phyloP scores from a whole-genome alignment of 2,329 filamentous ascomycete genomes.

The Penicillium vulpinum region DNA sequence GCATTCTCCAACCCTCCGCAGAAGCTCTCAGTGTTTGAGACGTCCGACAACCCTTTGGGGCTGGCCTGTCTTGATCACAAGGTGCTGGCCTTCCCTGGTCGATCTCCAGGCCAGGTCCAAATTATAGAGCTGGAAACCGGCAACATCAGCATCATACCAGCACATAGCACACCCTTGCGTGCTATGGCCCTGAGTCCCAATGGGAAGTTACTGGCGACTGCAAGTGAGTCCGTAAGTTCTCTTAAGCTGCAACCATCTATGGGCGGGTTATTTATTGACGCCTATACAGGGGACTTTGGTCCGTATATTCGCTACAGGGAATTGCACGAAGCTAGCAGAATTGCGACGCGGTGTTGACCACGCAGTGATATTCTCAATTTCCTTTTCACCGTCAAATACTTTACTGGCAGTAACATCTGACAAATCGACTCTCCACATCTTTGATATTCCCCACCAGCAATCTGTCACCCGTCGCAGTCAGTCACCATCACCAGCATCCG shows the following conservation, averaged over 20 bases:
- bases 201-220: slow-evolving; percentile 80
- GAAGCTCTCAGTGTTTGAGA: slow-evolving; percentile 76
- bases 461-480: slow-evolving; percentile 37
- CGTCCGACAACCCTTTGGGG: slow-evolving; percentile 78
- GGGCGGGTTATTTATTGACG: slow-evolving; percentile 25
- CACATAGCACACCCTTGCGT: slow-evolving; percentile 75
- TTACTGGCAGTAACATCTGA: slow-evolving; percentile 91
- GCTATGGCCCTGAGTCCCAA: slow-evolving; percentile 79
- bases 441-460: slow-evolving; percentile 67
- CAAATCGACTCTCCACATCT: slow-evolving; percentile 93
- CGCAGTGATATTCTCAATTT: slow-evolving; percentile 81
- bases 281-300: slow-evolving; percentile 74
- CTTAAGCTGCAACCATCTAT: neutral
- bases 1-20: slow-evolving; percentile 71
- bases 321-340: slow-evolving; percentile 78
- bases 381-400: slow-evolving; percentile 78
- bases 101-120: slow-evolving; percentile 84
- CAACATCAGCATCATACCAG: slow-evolving; percentile 90
- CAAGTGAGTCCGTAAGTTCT: slow-evolving; percentile 69
- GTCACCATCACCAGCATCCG: slow-evolving; percentile 34
- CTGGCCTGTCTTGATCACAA: slow-evolving; percentile 75
- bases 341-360: slow-evolving; percentile 85
- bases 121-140: slow-evolving; percentile 74
- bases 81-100: slow-evolving; percentile 80
- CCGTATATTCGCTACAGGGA: slow-evolving; percentile 78